Percentiles rank a stretch among this genome's conserved stretches.
These are phyloP conservation scores for Syzygium aqueum DNA, from an alignment of 345 rosid species.

Conservation along the genomic window DNA sequence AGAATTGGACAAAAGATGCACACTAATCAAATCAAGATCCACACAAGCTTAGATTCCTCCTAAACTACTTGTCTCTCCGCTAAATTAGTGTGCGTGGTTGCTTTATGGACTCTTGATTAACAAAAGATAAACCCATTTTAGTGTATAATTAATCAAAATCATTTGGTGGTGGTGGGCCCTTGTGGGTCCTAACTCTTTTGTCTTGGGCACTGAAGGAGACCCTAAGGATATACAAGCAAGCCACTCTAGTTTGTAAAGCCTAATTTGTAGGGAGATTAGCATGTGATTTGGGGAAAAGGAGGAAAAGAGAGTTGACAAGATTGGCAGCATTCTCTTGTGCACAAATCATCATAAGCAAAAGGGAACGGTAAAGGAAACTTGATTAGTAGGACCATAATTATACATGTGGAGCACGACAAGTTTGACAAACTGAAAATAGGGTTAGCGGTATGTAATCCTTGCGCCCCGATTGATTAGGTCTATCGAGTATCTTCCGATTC, in stretches of 20 bases:
- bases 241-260: slow-evolving; percentile 6
- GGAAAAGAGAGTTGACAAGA: neutral
- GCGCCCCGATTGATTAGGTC: neutral
- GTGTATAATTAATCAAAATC: neutral
- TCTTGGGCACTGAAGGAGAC: slow-evolving; percentile 1
- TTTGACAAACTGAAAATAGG: neutral
- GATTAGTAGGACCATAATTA: neutral
- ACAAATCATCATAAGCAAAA: neutral
- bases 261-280: neutral
- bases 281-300: neutral
- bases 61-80: neutral
- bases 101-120: slow-evolving; percentile 5
- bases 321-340: neutral
- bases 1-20: slow-evolving; percentile 2
- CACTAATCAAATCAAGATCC: slow-evolving; percentile 5
- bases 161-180: slow-evolving; percentile 22
- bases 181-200: slow-evolving; percentile 9
- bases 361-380: neutral
- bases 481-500: neutral
- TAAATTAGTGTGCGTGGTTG: slow-evolving; percentile 1
- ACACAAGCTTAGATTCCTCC: neutral
- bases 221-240: neutral
- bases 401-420: neutral
- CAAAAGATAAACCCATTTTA: neutral
- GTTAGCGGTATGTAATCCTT: neutral